Conservation (phyloP, 2,329 filamentous ascomycete species). For the Phialemoniopsis sp. region DNA sequence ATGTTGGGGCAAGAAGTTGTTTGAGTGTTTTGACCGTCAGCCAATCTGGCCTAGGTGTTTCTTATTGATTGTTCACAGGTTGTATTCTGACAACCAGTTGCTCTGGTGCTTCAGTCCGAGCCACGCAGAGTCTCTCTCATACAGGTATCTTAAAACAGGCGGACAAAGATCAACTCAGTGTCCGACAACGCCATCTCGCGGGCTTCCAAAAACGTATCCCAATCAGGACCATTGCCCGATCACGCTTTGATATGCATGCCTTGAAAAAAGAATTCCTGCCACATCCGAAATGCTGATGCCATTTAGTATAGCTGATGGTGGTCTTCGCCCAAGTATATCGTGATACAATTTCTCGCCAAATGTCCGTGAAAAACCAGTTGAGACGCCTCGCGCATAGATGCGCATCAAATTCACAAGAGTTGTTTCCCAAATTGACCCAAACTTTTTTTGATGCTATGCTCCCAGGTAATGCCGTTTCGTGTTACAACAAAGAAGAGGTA, state of each 20-base stretch:
- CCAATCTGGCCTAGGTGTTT: too few relatives aligned
- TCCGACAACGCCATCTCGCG: too few relatives aligned
- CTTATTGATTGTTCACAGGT: too few relatives aligned
- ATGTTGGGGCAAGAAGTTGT: too few relatives aligned
- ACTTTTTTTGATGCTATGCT: conserved; percentile 23
- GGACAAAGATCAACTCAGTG: conserved; percentile 1
- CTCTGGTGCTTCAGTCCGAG: too few relatives aligned
- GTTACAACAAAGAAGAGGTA: conserved; percentile 19
- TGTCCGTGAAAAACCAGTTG: conserved; percentile 3
- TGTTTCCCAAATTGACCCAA: conserved; percentile 7
- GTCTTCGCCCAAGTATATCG: background rate
- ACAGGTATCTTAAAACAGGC: too few relatives aligned
- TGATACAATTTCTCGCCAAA: background rate
- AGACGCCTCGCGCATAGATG: background rate
- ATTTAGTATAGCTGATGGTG: background rate
- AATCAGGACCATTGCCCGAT: too few relatives aligned
- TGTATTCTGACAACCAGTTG: too few relatives aligned
- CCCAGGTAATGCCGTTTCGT: conserved; percentile 18
- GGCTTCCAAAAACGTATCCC: too few relatives aligned
- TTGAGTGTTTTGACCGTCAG: too few relatives aligned
- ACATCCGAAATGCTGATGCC: background rate
- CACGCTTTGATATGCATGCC: too few relatives aligned
- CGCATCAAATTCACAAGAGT: conserved; percentile 1
- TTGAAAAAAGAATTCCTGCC: background rate
- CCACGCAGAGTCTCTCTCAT: too few relatives aligned